Base-by-base conservation (phyloP, 2,329 filamentous ascomycete species). In the Parastagonospora nodorum region DNA sequence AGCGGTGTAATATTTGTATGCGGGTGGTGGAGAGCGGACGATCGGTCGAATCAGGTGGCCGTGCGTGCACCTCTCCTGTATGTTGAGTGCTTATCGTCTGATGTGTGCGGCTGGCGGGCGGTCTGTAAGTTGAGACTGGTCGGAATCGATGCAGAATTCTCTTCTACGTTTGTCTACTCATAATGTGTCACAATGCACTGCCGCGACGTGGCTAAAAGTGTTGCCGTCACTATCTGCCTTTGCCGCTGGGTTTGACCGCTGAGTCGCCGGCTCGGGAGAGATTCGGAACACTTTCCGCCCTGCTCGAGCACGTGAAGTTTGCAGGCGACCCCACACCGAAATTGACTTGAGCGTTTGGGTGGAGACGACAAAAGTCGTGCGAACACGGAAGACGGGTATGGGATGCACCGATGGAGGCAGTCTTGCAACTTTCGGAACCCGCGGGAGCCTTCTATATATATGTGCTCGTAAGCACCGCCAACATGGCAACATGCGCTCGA, bases 1-100 rank as follows among this genome's bases (percentile, higher is more conserved):
- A 60, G 62, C 61, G 65, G 55, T 46, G 48, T 55, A 64, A 62
- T 64, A 63, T 63, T 68, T 62, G 60, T 57, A 60, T 43, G 55
- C 39, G 43, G 39, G 31, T 35, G 39, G 41, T 16, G 45, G 31
- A 44, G 43, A 48, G 52, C 51, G 59, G 53, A 51, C 32, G 51
- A 43, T 61, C 57, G 60, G 55, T 42, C 51, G 50, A 45, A 41
- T 43, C 47, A 45, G 50, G 45, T 42, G 53, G 50, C 53, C 53
- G 58, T 56, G 55, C 50, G 28, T n/a, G 38, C 50, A 51, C 40
- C 38, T 11, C 16, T 48, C 28, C 53, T 39, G 51, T 45, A 44
- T 54, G 40, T 47, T 49, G 40, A 31, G 15, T 24, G 28, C 24
- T 38, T 33, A 40, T 46, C 47, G 42, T 27, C 41, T 36, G 45